Evolutionary conservation across 2,329 filamentous ascomycete genomes (phyloP).

Genomic region (Penicillium sp.): DNA sequence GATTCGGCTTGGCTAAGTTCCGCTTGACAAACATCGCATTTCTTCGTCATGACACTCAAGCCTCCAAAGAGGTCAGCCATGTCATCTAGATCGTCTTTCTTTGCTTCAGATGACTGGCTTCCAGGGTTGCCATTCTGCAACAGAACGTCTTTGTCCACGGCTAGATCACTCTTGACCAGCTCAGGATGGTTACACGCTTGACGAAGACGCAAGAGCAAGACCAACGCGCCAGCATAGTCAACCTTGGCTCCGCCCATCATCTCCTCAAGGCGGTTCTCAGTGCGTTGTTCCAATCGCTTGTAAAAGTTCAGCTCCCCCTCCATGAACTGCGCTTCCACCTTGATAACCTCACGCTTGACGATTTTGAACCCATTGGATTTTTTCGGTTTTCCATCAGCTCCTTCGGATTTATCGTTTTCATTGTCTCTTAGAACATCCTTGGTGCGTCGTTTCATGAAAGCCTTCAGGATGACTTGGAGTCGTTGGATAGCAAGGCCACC

Average conservation of each 20-base stretch:
- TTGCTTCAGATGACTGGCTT: conserved; percentile 52
- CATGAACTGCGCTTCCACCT: conserved; percentile 74
- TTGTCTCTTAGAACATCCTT: conserved; percentile 94
- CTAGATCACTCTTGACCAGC: conserved; percentile 79
- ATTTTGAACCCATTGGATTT: conserved; percentile 76
- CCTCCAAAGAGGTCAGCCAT: conserved; percentile 85
- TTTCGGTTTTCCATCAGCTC: conserved; percentile 51
- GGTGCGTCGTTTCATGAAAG: conserved; percentile 98
- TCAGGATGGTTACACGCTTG: conserved; percentile 95
- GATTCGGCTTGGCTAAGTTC: conserved; percentile 62
- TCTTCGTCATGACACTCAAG: conserved; percentile 73
- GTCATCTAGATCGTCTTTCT: conserved; percentile 70
- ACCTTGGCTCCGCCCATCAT: conserved; percentile 81
- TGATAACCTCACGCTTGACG: conserved; percentile 84
- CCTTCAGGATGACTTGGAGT: conserved; percentile 79
- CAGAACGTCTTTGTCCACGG: conserved; percentile 83
- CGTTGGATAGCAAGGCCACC: conserved; percentile 86
- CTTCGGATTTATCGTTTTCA: conserved; percentile 73
- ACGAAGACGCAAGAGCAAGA: conserved; percentile 82
- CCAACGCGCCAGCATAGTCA: conserved; percentile 91
- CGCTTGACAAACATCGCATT: conserved; percentile 80
- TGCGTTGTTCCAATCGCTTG: conserved; percentile 75
- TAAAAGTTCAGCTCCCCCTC: conserved; percentile 83
- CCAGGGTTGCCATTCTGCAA: conserved; percentile 58
- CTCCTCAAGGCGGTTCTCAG: conserved; percentile 79